Percentiles rank a stretch among this genome's conserved stretches.
These are phyloP conservation scores for Plasmodium fragile DNA, from an alignment of 169 alveolate species.

Conservation along the genomic window DNA sequence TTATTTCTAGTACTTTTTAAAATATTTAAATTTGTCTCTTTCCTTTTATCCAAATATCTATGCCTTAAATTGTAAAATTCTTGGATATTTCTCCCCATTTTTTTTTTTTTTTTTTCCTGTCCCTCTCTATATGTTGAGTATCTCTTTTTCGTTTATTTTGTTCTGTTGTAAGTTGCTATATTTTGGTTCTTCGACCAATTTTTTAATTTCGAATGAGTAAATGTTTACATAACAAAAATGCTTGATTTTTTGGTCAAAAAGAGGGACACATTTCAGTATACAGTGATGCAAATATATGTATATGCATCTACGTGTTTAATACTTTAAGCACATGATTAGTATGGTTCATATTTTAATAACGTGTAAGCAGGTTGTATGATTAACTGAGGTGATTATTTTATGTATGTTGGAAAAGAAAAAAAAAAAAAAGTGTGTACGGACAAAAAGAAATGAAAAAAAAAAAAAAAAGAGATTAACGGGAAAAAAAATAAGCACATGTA, in stretches of 20 bases:
- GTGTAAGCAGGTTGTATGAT: background rate
- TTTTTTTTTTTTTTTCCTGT: background rate
- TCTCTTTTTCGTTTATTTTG: background rate
- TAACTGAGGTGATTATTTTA: background rate
- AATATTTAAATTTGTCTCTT: constrained; percentile 9
- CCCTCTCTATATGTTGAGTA: background rate
- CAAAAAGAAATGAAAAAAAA: background rate
- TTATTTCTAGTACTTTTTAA: constrained; percentile 12
- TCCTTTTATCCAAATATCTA: constrained; percentile 15
- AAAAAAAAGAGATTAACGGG: background rate
- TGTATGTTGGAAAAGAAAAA: background rate
- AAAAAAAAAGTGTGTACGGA: background rate
- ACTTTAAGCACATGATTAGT: constrained; percentile 6
- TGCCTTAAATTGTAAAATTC: constrained; percentile 16
- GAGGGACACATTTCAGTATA: background rate
- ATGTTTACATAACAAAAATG: background rate
- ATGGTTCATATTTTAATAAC: constrained; percentile 8
- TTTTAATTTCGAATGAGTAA: background rate
- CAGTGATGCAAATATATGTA: background rate
- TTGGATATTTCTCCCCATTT: constrained; percentile 14
- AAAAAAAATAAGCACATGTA: background rate
- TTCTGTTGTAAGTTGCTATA: background rate
- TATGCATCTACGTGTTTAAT: background rate
- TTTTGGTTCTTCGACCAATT: background rate
- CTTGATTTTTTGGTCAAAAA: background rate